phyloP scores from a whole-genome alignment of 208 protist genomes.

The Leishmania mexicana region DNA sequence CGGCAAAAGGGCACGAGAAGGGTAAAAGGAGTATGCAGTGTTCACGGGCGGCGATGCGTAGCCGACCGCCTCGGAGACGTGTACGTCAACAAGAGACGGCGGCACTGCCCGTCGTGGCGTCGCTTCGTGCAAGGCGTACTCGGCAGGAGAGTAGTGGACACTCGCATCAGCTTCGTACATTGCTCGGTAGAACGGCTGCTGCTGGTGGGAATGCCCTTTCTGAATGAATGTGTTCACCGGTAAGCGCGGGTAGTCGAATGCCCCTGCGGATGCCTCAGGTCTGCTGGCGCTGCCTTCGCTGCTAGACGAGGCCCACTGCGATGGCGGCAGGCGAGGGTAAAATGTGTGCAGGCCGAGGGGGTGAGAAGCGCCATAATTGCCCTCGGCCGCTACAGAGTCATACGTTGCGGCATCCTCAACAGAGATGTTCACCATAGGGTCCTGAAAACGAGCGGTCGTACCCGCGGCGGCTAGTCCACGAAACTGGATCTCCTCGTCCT shows the following conservation, averaged over 20 bases:
- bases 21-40: neutral
- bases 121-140: neutral
- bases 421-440: neutral
- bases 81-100: conserved; percentile 16
- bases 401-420: neutral
- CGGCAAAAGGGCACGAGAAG: neutral
- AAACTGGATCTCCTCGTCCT: neutral
- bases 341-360: conserved; percentile 20
- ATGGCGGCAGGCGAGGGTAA: conserved; percentile 9
- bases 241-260: neutral
- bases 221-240: neutral
- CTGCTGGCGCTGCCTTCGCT: neutral
- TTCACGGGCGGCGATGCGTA: neutral
- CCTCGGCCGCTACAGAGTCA: neutral
- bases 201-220: neutral
- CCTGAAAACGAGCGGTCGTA: conserved; percentile 4
- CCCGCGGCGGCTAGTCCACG: neutral
- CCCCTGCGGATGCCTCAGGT: neutral
- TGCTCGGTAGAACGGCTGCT: neutral
- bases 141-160: conserved; percentile 3
- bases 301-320: conserved; percentile 1
- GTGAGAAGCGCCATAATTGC: neutral
- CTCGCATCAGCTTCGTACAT: neutral
- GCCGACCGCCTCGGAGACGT: conserved; percentile 16
- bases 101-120: neutral